A percentile compares a stretch with the other conserved stretches of the same genome.
phyloP scores from a whole-genome alignment of 75 land plant species.

The Sequoiadendron giganteum region DNA sequence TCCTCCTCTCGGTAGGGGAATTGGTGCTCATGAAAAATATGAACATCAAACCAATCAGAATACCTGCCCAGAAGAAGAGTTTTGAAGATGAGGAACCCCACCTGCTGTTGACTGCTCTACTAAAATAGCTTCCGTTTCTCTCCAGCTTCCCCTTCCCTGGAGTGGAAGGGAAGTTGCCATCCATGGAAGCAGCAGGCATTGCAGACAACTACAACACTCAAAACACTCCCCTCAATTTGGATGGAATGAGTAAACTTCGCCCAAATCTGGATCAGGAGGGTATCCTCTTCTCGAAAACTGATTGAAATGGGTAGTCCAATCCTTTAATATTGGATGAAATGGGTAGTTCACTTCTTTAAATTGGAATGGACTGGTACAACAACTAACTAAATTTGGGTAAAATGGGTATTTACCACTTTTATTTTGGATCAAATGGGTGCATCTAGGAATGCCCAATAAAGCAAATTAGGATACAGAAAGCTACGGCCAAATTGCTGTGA shows the following conservation, averaged over 20 bases:
- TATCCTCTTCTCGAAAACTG: neutral
- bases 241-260: neutral
- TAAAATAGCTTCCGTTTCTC: constrained; percentile 59
- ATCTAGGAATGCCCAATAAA: neutral
- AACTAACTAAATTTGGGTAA: no score
- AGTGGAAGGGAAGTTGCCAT: constrained; percentile 50
- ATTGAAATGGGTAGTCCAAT: neutral
- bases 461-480: neutral
- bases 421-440: neutral
- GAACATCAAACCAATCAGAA: constrained; percentile 44
- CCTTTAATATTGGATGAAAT: neutral
- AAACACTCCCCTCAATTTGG: neutral
- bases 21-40: constrained; percentile 55
- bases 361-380: neutral
- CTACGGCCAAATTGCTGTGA: neutral
- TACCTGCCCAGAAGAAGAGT: constrained; percentile 57
- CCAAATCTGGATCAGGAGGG: neutral
- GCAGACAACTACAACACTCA: neutral
- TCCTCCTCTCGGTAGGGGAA: constrained; percentile 35
- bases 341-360: neutral
- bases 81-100: constrained; percentile 43
- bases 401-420: no score
- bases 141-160: constrained; percentile 66
- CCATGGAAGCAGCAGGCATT: constrained; percentile 9
- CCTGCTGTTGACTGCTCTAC: constrained; percentile 47